Percentiles rank a stretch among this genome's conserved stretches.
Conservation (phyloP, 2,329 filamentous ascomycete species). For the Colletotrichum phormii region DNA sequence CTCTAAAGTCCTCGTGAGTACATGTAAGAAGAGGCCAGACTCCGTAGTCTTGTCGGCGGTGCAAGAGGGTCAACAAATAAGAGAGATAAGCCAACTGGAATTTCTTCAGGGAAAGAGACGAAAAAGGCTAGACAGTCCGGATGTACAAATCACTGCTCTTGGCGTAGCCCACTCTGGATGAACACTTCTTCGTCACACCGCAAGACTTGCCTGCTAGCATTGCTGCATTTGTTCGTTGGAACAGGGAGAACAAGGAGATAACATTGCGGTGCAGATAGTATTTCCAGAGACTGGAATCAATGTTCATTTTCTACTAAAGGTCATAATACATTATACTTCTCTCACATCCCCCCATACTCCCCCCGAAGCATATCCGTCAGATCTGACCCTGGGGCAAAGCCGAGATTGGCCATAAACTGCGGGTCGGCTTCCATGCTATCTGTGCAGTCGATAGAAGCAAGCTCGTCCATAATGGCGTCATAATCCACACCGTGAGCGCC, state of each 20-base stretch:
- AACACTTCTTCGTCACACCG: background rate
- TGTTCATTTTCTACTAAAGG: slow-evolving; percentile 14
- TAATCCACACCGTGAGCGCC: slow-evolving; percentile 53
- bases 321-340: slow-evolving; percentile 30
- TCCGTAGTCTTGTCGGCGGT: background rate
- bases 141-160: background rate
- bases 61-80: background rate
- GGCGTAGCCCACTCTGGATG: slow-evolving; percentile 9
- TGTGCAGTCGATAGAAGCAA: slow-evolving; percentile 61
- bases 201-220: background rate
- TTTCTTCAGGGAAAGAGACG: background rate
- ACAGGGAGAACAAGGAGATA: background rate
- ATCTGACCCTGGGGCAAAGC: slow-evolving; percentile 72
- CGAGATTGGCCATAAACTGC: slow-evolving; percentile 75
- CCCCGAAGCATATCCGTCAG: slow-evolving; percentile 61
- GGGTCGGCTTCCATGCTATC: slow-evolving; percentile 65
- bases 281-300: background rate
- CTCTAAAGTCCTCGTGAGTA: background rate
- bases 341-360: slow-evolving; percentile 48
- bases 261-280: background rate
- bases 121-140: slow-evolving; percentile 13
- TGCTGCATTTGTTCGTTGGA: background rate
- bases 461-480: slow-evolving; percentile 63
- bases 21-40: background rate
- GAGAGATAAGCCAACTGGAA: background rate